Conservation (phyloP, 2,329 filamentous ascomycete species). For the Aureobasidium subglaciale region DNA sequence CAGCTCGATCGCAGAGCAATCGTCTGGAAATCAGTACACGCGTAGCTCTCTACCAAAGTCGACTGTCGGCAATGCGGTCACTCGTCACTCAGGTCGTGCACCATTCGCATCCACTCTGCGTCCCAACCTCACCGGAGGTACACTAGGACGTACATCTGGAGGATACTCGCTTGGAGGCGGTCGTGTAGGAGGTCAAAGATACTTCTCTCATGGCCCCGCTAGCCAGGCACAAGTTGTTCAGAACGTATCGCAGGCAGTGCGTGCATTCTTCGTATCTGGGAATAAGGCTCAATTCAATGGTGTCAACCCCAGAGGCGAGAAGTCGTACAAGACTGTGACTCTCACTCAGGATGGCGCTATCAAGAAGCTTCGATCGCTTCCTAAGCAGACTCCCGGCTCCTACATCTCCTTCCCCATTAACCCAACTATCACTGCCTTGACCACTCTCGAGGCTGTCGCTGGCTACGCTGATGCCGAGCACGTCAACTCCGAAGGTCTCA, state of each 20-base stretch:
- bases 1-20: constrained; percentile 36
- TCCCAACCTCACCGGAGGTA: constrained; percentile 85
- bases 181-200: constrained; percentile 63
- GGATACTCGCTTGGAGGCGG: constrained; percentile 72
- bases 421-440: constrained; percentile 84
- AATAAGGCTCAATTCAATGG: constrained; percentile 85
- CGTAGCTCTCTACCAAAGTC: constrained; percentile 46
- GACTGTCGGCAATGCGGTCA: constrained; percentile 48
- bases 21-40: constrained; percentile 38
- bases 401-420: constrained; percentile 83
- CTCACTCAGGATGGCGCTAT: constrained; percentile 65
- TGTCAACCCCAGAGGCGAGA: constrained; percentile 63
- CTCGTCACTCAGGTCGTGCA: constrained; percentile 62
- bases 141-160: constrained; percentile 74
- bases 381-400: constrained; percentile 60
- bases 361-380: constrained; percentile 56
- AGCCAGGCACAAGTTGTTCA: constrained; percentile 84
- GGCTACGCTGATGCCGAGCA: constrained; percentile 35
- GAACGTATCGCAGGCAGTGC: constrained; percentile 88
- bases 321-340: constrained; percentile 72
- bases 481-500: constrained; percentile 73
- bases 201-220: constrained; percentile 84
- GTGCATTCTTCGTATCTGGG: constrained; percentile 87
- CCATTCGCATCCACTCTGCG: constrained; percentile 85
- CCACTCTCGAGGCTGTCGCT: constrained; percentile 57